Evolutionary conservation across 2,329 filamentous ascomycete species (phyloP), one percentile per base, ranked within the genome.

Genomic region (Claviceps cyperi): DNA sequence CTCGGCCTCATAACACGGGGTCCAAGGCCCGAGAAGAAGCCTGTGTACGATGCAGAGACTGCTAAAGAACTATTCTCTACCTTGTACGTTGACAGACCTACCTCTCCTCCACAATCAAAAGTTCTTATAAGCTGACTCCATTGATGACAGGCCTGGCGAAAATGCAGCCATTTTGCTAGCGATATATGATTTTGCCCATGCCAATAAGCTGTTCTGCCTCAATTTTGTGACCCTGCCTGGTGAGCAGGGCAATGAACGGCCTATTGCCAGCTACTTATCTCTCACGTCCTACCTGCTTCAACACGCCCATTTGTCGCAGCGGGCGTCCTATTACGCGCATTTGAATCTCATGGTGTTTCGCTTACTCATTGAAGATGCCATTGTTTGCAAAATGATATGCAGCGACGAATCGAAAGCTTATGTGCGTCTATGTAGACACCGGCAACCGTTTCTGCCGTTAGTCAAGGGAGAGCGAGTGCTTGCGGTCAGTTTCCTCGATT

Each of bases 191-290:
- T 97, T 97, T 63, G 81, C 83, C 3, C 85, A 94, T 61, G 85
- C 90, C 36, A 98, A 97, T 70, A 97, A 96, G 67, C 74, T 96
- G 8, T 97, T 98, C 66, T 91, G 87, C 64, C 84, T 86, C 63
- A 90, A 84, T 58, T 69, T 98, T 43, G 79, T 95, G 48, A 82
- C 79, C 2, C 62, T 80, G 22, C 61, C 76, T 5, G 67, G 80
- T 1, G 79, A 81, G 46, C 83, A 83, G 57, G 78, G 74, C 41
- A 73, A 78, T 46, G 82, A 91, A 59, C 77, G 83, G 1, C 85
- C 90, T 0, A 82, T 98, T 54, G 80, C 84, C 45, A 82, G 79
- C 57, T 94, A 91, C 61, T 70, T 97, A 28, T 97, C 91, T 0
- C 73, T 95, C 43, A 86, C 86, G 3, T 97, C 91, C 2, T 98